Percentiles rank a stretch among this genome's conserved stretches.
Conservation (phyloP, 2,329 filamentous ascomycete species). For the Ilyonectria sp. region DNA sequence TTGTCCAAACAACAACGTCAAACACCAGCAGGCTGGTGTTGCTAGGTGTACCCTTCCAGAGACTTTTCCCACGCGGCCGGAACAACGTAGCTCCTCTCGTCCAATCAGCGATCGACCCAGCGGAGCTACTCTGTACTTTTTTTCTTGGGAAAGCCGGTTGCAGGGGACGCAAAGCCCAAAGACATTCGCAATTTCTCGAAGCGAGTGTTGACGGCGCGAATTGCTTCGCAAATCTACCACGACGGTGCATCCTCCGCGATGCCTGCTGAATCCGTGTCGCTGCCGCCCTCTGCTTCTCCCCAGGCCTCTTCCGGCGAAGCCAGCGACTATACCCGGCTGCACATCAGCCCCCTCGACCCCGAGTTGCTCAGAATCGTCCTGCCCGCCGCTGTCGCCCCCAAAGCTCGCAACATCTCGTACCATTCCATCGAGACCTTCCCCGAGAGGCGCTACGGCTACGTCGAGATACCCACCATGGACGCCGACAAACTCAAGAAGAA, state of each 20-base stretch:
- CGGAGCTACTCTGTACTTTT: constrained; percentile 40
- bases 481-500: constrained; percentile 94
- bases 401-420: constrained; percentile 88
- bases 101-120: constrained; percentile 40
- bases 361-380: constrained; percentile 82
- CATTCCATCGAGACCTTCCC: constrained; percentile 90
- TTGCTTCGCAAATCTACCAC: constrained; percentile 39
- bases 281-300: constrained; percentile 7
- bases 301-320: constrained; percentile 30
- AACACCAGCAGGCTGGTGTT: constrained; percentile 22
- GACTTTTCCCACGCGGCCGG: constrained; percentile 29
- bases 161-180: constrained; percentile 24
- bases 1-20: constrained; percentile 16
- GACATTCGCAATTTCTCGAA: constrained; percentile 36
- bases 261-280: constrained; percentile 38
- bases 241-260: constrained; percentile 40
- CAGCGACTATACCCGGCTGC: constrained; percentile 66
- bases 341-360: constrained; percentile 89
- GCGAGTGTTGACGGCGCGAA: constrained; percentile 31
- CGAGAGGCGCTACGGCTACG: constrained; percentile 90
- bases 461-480: constrained; percentile 85
- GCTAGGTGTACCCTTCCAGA: constrained; percentile 11
- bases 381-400: constrained; percentile 74
- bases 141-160: constrained; percentile 34
- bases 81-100: constrained; percentile 44